Conservation (phyloP, 805 yeast genomes). For the Hanseniaspora guilliermondii region DNA sequence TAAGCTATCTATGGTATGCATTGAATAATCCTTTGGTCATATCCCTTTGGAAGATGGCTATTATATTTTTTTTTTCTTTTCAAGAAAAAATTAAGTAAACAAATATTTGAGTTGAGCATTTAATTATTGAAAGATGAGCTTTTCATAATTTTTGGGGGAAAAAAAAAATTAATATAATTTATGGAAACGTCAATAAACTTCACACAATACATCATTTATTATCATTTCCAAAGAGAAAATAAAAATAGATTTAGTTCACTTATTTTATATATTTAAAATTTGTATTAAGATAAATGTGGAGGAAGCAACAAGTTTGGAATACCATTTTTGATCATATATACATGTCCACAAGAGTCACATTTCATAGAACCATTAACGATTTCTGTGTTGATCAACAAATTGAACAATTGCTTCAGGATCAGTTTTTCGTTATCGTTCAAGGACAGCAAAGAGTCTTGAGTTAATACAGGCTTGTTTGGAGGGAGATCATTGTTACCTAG, state of each 20-base stretch:
- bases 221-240: not conserved
- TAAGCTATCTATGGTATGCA: not conserved
- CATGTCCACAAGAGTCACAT: constrained; percentile 75
- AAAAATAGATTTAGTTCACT: not conserved
- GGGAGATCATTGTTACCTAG: constrained; percentile 55
- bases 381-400: constrained; percentile 69
- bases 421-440: constrained; percentile 33
- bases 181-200: too few relatives aligned
- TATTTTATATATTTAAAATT: not conserved
- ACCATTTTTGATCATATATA: constrained; percentile 80
- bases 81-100: not conserved
- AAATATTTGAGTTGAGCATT: too few relatives aligned
- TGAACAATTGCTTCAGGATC: constrained; percentile 63
- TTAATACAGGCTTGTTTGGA: constrained; percentile 42
- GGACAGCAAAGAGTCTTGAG: constrained; percentile 18
- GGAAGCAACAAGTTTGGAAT: constrained; percentile 91
- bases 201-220: not conserved
- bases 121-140: too few relatives aligned
- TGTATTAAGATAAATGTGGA: constrained; percentile 61
- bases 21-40: not conserved
- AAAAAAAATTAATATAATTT: too few relatives aligned
- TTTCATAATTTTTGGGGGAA: too few relatives aligned
- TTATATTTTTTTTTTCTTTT: not conserved
- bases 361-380: constrained; percentile 81
- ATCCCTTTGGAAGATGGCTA: not conserved